Percentiles rank a stretch among this genome's conserved stretches.
Conservation (phyloP, 177 flowering plant species). For the Telopea speciosissima region DNA sequence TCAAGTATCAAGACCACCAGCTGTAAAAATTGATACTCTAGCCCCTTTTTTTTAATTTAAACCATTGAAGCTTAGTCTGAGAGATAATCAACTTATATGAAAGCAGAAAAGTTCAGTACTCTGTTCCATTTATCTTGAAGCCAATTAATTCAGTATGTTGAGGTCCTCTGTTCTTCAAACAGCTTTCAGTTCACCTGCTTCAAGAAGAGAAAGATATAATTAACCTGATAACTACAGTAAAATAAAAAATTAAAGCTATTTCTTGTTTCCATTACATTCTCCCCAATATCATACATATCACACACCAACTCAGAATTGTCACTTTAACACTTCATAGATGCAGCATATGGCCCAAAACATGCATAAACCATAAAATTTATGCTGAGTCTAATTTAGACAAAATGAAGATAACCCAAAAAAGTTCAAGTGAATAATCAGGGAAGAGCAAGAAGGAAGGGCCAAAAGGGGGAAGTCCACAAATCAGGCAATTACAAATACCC, state of each 20-base stretch:
- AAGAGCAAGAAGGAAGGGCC: too few species aligned
- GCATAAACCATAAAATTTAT: background rate
- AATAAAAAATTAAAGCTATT: background rate
- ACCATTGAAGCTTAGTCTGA: background rate
- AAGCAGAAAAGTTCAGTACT: slow-evolving; percentile 16
- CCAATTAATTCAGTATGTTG: slow-evolving; percentile 7
- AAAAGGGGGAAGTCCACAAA: background rate
- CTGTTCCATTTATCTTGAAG: slow-evolving; percentile 22
- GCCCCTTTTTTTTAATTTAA: too few species aligned
- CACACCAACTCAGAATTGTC: background rate
- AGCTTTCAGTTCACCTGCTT: slow-evolving; percentile 12
- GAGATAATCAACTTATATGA: background rate
- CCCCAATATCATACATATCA: background rate
- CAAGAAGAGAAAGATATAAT: background rate
- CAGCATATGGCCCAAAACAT: background rate
- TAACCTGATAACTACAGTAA: background rate
- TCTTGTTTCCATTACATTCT: background rate
- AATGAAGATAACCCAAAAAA: background rate
- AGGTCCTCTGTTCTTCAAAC: slow-evolving; percentile 8
- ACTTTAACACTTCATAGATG: background rate
- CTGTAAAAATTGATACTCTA: background rate
- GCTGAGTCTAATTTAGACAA: background rate
- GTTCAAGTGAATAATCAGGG: background rate
- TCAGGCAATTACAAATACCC: background rate
- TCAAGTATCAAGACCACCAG: background rate